Evolutionary conservation across 345 rosid genomes (phyloP).

Genomic region (Ricinus communis): DNA sequence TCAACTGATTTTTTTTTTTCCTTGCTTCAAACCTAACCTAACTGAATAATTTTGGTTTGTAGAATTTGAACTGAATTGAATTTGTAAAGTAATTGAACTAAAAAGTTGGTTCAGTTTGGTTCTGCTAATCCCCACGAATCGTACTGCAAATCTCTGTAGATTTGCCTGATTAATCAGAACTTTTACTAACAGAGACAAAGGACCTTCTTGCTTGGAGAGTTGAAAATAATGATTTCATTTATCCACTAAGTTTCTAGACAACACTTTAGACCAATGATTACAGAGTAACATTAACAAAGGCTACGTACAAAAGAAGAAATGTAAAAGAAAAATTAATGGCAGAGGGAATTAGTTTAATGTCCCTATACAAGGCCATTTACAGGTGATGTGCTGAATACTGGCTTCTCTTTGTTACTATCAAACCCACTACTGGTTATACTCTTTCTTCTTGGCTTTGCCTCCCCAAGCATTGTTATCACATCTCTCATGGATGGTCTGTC

Average conservation of each 20-base stretch:
- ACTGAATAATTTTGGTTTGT: no score
- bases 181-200: not conserved
- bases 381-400: conserved; percentile 66
- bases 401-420: conserved; percentile 44
- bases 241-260: conserved; percentile 13
- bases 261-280: conserved; percentile 28
- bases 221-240: conserved; percentile 5
- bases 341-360: conserved; percentile 11
- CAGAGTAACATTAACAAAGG: conserved; percentile 24
- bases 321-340: conserved; percentile 25
- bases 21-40: no score
- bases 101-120: no score
- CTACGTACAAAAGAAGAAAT: conserved; percentile 50
- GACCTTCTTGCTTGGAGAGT: conserved; percentile 18
- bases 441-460: conserved; percentile 91
- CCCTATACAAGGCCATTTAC: conserved; percentile 73
- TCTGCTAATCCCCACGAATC: no score
- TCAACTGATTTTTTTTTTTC: no score
- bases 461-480: conserved; percentile 84
- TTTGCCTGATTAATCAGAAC: not conserved
- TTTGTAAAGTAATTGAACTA: no score
- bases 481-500: conserved; percentile 94
- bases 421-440: conserved; percentile 46
- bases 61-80: no score
- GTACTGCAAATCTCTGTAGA: not conserved